A percentile compares a stretch with the other conserved stretches of the same genome.
phyloP scores from a whole-genome alignment of 306 rosid genomes.

The Lathyrus oleraceus region DNA sequence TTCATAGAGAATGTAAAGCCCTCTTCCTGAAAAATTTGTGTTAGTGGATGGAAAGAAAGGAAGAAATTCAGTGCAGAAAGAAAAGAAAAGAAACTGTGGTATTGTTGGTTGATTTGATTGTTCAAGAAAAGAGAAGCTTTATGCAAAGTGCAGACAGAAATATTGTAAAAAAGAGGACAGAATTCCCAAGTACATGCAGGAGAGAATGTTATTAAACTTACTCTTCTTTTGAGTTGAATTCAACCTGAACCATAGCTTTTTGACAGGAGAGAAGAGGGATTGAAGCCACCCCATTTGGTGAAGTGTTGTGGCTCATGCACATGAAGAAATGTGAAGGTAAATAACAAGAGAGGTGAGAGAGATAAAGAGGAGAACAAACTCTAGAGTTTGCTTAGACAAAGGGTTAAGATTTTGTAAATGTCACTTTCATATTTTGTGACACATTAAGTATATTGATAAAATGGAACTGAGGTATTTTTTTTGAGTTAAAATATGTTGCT shows the following conservation, averaged over 20 bases:
- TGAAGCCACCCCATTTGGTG: conserved; percentile 91
- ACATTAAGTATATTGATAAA: too few species aligned
- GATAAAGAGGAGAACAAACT: conserved; percentile 22
- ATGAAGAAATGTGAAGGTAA: conserved; percentile 38
- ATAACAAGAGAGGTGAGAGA: conserved; percentile 29
- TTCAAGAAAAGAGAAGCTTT: conserved; percentile 9
- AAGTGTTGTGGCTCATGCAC: conserved; percentile 50
- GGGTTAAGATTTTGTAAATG: conserved; percentile 57
- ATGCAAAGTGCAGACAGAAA: conserved; percentile 21
- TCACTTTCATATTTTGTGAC: conserved; percentile 43
- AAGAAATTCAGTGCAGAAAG: neutral
- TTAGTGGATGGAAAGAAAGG: neutral
- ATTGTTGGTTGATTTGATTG: conserved; percentile 11
- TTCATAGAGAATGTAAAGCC: conserved; percentile 84
- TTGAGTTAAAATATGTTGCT: conserved; percentile 40
- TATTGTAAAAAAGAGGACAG: conserved; percentile 1
- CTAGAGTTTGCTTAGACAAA: conserved; percentile 65
- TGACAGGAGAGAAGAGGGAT: conserved; percentile 84
- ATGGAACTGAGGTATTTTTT: too few species aligned
- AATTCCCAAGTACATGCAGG: conserved; percentile 1
- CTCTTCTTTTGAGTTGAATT: conserved; percentile 78
- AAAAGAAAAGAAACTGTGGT: neutral
- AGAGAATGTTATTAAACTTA: conserved; percentile 37
- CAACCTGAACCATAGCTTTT: conserved; percentile 76
- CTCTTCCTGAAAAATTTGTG: conserved; percentile 60